Evolutionary conservation across 2,329 filamentous ascomycete species (phyloP).

Genomic region (Cladosporium sp.): DNA sequence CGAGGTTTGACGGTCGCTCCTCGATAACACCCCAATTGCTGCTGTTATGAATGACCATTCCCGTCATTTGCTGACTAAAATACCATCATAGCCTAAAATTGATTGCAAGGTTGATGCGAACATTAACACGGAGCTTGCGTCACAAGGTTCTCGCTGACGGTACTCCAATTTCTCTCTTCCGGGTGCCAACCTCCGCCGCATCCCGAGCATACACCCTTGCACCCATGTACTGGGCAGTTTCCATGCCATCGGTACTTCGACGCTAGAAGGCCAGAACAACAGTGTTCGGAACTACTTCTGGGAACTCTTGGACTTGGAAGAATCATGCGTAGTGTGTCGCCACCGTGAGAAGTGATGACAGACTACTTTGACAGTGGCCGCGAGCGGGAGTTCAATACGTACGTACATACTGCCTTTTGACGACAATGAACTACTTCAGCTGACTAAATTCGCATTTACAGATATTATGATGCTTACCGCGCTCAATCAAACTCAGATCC

Average conservation of each 20-base stretch:
- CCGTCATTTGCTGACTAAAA: neutral
- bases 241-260: neutral
- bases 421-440: neutral
- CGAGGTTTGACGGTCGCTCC: neutral
- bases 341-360: neutral
- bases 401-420: too few species aligned
- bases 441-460: neutral
- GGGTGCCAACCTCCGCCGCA: neutral
- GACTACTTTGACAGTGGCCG: conserved; percentile 20
- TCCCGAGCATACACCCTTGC: neutral
- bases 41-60: neutral
- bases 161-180: neutral
- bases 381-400: conserved; percentile 36
- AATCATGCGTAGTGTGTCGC: neutral
- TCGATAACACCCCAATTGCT: neutral
- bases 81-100: neutral
- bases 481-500: conserved; percentile 21
- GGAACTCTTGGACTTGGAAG: neutral
- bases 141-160: neutral
- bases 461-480: conserved; percentile 29
- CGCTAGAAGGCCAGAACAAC: neutral
- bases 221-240: neutral
- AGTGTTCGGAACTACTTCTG: neutral
- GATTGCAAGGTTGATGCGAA: neutral
- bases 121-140: neutral